Percentiles rank a stretch among this genome's conserved stretches.
Evolutionary conservation across 2,329 filamentous ascomycete species (phyloP).

Genomic region (Endothia cerciana): DNA sequence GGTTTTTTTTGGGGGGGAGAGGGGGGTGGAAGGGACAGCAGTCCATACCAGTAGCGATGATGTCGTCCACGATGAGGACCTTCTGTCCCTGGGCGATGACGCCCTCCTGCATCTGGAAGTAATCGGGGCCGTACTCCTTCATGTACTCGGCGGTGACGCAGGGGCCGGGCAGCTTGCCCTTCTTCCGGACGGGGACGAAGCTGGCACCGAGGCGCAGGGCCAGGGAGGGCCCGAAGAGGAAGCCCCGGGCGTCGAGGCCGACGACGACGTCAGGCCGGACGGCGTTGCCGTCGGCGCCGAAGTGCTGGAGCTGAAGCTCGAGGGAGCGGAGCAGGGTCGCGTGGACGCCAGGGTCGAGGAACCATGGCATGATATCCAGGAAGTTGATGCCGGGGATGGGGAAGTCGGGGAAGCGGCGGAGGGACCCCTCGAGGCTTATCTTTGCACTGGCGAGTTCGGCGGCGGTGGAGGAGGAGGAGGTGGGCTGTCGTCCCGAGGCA

Average conservation of each 20-base stretch:
- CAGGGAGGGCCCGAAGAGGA: slow-evolving; percentile 90
- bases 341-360: slow-evolving; percentile 77
- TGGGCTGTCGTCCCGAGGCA: slow-evolving; percentile 67
- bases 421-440: slow-evolving; percentile 70
- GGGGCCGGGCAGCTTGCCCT: slow-evolving; percentile 91
- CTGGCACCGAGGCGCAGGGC: slow-evolving; percentile 80
- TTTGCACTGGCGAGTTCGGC: slow-evolving; percentile 70
- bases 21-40: neutral
- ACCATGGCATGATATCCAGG: slow-evolving; percentile 97
- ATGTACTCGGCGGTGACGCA: slow-evolving; percentile 83
- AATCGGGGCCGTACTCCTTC: slow-evolving; percentile 96
- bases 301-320: slow-evolving; percentile 76
- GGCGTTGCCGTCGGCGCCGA: slow-evolving; percentile 40
- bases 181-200: slow-evolving; percentile 93
- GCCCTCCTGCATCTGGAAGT: slow-evolving; percentile 93
- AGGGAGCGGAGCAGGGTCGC: slow-evolving; percentile 79
- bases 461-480: slow-evolving; percentile 64
- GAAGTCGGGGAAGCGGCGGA: slow-evolving; percentile 91
- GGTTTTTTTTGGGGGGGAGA: too few relatives aligned
- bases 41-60: slow-evolving; percentile 87
- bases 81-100: slow-evolving; percentile 84
- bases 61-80: slow-evolving; percentile 93
- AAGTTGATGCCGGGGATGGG: slow-evolving; percentile 91
- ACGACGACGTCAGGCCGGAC: slow-evolving; percentile 85
- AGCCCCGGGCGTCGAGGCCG: slow-evolving; percentile 90